Evolutionary conservation across 495 filamentous ascomycete species (phyloP), one percentile per base, ranked within the genome.

Genomic region (Penicillium egyptiacum): DNA sequence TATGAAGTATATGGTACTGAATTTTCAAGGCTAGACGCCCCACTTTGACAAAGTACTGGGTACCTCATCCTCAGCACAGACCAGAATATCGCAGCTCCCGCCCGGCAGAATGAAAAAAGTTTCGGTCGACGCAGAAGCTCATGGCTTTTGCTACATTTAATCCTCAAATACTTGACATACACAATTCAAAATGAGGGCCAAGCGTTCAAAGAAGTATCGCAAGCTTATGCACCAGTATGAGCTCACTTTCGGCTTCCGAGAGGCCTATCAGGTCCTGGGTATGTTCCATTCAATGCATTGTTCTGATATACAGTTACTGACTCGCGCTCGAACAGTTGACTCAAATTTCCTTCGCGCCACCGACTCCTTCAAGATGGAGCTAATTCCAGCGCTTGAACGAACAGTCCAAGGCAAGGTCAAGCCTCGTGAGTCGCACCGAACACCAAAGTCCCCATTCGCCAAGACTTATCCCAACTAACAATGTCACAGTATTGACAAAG

Each of bases 171-270:
- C 30, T 53, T 49, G 39, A 58, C 43, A 40, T n/a, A 23, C 37
- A 62, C 39, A 54, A 40, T 62, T 54, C 63, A 83, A 69, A 58
- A 96, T 96, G 91, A 84, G 88, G 66, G 92, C 90, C 56, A 97
- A 97, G 72, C 86, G 94, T 59, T 87, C 89, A 7, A 98, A 97
- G 78, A 88, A 91, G 70, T 98, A 98, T 74, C 87, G 90, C 67
- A 96, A 96, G 85, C 82, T 97, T 56, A 97, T 99, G 91, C 84
- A 89, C 62, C 85, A 92, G 66, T 98, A 91, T 83, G 83, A 84
- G 65, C 77, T 91, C 58, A 83, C 80, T 46, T 95, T 92, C 61
- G 86, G 87, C 22, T 96, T 96, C 71, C 89, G 92, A 53, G 89
- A 92, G 68, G 91, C 93, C 6, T 98, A 96, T 69, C 93, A 98